Evolutionary conservation across 176 grass and related monocot species (phyloP).

Genomic region (Oryza brachyantha): DNA sequence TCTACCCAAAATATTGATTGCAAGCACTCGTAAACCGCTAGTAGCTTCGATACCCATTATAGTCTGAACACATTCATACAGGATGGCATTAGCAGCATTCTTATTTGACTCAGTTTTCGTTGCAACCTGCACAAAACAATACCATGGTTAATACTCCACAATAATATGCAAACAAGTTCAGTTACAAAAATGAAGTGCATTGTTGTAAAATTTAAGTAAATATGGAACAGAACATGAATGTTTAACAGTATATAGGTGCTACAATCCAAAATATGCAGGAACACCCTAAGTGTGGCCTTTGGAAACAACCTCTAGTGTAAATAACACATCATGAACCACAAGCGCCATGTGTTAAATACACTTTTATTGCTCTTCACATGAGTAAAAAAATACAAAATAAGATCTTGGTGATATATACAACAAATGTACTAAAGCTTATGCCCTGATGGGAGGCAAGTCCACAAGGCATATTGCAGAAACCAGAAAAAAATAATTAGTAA

Average conservation of each 20-base stretch:
- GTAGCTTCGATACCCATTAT: constrained; percentile 98
- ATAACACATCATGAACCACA: constrained; percentile 4
- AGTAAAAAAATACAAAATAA: neutral
- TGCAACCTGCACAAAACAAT: constrained; percentile 62
- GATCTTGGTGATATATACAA: constrained; percentile 1
- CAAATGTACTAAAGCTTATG: constrained; percentile 3
- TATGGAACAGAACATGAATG: neutral
- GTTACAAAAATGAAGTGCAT: neutral
- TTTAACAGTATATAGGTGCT: neutral
- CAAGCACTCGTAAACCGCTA: constrained; percentile 84
- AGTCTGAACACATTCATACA: constrained; percentile 97
- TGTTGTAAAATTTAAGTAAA: constrained; percentile 5
- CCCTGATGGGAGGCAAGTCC: neutral
- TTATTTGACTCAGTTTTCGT: constrained; percentile 93
- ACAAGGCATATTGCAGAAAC: neutral
- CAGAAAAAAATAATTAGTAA: constrained; percentile 7
- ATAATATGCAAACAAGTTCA: neutral
- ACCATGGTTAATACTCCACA: neutral
- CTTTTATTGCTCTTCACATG: neutral
- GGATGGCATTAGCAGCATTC: constrained; percentile 94
- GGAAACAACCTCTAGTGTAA: neutral
- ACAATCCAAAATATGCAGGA: constrained; percentile 20
- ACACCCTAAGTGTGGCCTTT: neutral
- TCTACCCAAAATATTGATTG: constrained; percentile 97
- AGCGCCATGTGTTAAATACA: neutral